Base-by-base conservation (phyloP, 345 rosid genomes). In the Firmiana major region DNA sequence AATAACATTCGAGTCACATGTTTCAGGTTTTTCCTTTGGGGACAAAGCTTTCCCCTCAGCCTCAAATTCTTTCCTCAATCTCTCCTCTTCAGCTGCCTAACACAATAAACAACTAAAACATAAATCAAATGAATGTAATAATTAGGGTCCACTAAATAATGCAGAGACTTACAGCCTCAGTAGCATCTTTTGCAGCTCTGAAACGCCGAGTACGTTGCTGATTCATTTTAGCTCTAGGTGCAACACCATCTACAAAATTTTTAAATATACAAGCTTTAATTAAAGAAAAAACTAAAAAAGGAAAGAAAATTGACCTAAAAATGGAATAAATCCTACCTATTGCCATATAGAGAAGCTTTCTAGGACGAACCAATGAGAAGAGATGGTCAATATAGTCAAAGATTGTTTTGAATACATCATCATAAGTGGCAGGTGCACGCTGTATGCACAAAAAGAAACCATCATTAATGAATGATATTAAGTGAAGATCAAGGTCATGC, bases 171-270 rank as follows among this genome's bases (percentile, higher is more conserved):
- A 92, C 99, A 4, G 92, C 94, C 81, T 92, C 97, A 15, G 98
- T 94, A 45, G 98, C 96, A 77, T 97, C 99, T 84, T 97, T 97
- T 22, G 99, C 98, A 67, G 98, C 94, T 85, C 96, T 90, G 81
- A 91, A 97, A 4, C 99, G 97, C 19, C 99, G 92, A 75, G 93
- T 76, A 54, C 98, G 92, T 82, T 94, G 99, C 85, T 97, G 99
- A 81, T 97, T 97, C 97, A 97, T 97, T 87, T 97, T 97, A 80
- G 99, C 99, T 87, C 99, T 89, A 17, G 98, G 99, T 5, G 99
- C 98, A 79, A 97, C 99, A 63, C 99, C 99, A 83, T 97, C 99
- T 94, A 83, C 79, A 82, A 75, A 60, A 63, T 7, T 71, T 38
- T 53, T 57, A 31, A 70, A 77, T n/a, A 76, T 24, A 77, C 48